Evolutionary conservation across 2,329 filamentous ascomycete species (phyloP).

Genomic region (Sporothrix humicola): DNA sequence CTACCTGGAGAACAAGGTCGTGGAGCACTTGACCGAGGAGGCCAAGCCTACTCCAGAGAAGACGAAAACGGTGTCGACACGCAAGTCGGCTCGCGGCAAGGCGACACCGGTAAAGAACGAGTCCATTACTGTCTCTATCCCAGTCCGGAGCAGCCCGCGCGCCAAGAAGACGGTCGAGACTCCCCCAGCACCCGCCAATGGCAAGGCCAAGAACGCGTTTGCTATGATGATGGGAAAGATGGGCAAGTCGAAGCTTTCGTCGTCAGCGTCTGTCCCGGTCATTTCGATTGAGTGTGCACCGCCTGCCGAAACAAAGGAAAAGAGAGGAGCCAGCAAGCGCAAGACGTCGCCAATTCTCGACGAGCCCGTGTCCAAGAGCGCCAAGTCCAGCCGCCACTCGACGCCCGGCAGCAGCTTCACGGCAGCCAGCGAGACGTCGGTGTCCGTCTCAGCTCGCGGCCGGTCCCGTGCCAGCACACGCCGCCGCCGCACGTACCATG

Average conservation of each 20-base stretch:
- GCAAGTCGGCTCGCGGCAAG: background rate
- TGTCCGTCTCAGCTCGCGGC: slow-evolving; percentile 44
- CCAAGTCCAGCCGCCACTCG: slow-evolving; percentile 74
- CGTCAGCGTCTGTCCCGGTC: background rate
- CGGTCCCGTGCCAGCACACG: slow-evolving; percentile 54
- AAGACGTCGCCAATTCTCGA: slow-evolving; percentile 46
- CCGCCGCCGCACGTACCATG: slow-evolving; percentile 52
- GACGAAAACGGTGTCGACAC: too few relatives aligned
- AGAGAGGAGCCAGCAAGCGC: slow-evolving; percentile 42
- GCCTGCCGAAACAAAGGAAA: slow-evolving; percentile 37
- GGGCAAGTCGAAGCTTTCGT: slow-evolving; percentile 44
- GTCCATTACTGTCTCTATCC: slow-evolving; percentile 29
- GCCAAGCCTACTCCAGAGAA: slow-evolving; percentile 31
- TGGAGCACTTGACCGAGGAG: slow-evolving; percentile 62
- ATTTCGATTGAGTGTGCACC: slow-evolving; percentile 22
- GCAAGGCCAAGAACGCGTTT: slow-evolving; percentile 54
- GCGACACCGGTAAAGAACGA: slow-evolving; percentile 16
- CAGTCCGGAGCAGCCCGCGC: slow-evolving; percentile 48
- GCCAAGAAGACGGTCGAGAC: slow-evolving; percentile 41
- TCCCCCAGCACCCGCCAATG: slow-evolving; percentile 36
- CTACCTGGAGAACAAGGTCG: slow-evolving; percentile 81
- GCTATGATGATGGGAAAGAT: slow-evolving; percentile 59
- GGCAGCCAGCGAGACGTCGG: background rate
- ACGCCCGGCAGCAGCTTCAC: slow-evolving; percentile 66
- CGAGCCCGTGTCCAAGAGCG: slow-evolving; percentile 65